Evolutionary conservation across 768 basidiomycete species (phyloP).

Genomic region (Lepiota venenata): DNA sequence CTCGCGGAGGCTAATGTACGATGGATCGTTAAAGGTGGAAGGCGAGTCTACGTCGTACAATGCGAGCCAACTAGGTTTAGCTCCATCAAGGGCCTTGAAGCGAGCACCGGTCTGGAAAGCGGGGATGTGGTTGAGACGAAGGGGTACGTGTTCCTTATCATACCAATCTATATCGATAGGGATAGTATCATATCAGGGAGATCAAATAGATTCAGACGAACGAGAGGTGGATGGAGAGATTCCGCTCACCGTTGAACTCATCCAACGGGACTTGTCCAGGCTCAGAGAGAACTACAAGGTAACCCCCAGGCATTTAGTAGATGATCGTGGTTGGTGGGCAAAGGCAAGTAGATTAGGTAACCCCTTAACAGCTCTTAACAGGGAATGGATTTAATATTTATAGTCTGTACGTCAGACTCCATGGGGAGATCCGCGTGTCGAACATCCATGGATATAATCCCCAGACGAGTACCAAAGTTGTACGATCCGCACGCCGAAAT

Average conservation of each 20-base stretch:
- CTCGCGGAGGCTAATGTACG: conserved; percentile 40
- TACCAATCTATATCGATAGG: conserved; percentile 40
- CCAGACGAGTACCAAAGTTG: too few species aligned
- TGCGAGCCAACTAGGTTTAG: conserved; percentile 42
- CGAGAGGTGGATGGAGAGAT: not conserved
- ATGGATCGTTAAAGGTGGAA: conserved; percentile 35
- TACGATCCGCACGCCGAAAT: too few species aligned
- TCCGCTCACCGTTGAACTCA: conserved; percentile 41
- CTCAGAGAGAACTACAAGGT: conserved; percentile 47
- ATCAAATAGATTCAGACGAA: not conserved
- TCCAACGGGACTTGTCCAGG: conserved; percentile 40
- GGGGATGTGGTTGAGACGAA: conserved; percentile 41
- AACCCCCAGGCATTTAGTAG: conserved; percentile 35
- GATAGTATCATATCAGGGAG: not conserved
- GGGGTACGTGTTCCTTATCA: conserved; percentile 52
- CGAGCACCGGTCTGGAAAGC: conserved; percentile 48
- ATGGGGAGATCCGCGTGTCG: too few species aligned
- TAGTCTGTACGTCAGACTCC: too few species aligned
- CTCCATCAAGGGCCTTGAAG: conserved; percentile 33
- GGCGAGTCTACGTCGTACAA: conserved; percentile 46
- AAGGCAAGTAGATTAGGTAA: not conserved
- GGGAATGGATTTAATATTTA: too few species aligned
- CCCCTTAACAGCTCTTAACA: too few species aligned
- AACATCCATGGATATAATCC: too few species aligned
- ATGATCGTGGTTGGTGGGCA: not conserved